Conservation (phyloP, 2,329 filamentous ascomycete genomes). For the Fusarium verticillioides region DNA sequence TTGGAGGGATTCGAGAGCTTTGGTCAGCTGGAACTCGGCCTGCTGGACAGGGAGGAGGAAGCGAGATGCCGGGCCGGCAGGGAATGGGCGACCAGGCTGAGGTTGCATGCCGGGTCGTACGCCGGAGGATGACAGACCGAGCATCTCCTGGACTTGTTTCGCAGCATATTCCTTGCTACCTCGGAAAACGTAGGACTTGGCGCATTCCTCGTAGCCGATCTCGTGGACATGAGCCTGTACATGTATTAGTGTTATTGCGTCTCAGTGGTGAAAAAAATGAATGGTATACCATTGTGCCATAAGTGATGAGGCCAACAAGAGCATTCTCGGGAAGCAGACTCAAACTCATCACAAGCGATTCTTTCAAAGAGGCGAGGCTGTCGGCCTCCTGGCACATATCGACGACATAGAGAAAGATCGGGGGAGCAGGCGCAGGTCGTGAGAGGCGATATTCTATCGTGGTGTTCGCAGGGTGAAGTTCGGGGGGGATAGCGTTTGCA, state of each 20-base stretch:
- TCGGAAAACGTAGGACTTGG: conserved; percentile 98
- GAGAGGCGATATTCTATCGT: conserved; percentile 91
- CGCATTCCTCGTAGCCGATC: conserved; percentile 96
- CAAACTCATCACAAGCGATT: conserved; percentile 87
- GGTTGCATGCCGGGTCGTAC: conserved; percentile 80
- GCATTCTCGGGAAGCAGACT: conserved; percentile 84
- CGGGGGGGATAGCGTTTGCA: conserved; percentile 81
- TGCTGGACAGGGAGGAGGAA: conserved; percentile 95
- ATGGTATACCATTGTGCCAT: conserved; percentile 84
- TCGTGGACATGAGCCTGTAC: conserved; percentile 91
- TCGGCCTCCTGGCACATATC: conserved; percentile 92
- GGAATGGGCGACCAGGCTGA: conserved; percentile 78
- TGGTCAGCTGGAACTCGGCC: conserved; percentile 97
- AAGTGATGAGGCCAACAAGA: conserved; percentile 85
- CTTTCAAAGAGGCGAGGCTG: conserved; percentile 83
- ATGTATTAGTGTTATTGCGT: conserved; percentile 34
- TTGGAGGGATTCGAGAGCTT: conserved; percentile 93
- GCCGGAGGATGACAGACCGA: conserved; percentile 80
- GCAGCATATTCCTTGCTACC: conserved; percentile 98
- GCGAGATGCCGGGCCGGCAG: conserved; percentile 83
- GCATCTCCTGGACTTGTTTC: conserved; percentile 99
- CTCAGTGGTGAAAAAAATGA: not conserved
- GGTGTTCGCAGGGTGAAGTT: conserved; percentile 83
- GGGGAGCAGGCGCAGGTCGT: conserved; percentile 83
- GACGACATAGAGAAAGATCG: conserved; percentile 88